A percentile compares a stretch with the other conserved stretches of the same genome.
phyloP scores from a whole-genome alignment of 2,329 filamentous ascomycete species.

The Arthroderma uncinatum region DNA sequence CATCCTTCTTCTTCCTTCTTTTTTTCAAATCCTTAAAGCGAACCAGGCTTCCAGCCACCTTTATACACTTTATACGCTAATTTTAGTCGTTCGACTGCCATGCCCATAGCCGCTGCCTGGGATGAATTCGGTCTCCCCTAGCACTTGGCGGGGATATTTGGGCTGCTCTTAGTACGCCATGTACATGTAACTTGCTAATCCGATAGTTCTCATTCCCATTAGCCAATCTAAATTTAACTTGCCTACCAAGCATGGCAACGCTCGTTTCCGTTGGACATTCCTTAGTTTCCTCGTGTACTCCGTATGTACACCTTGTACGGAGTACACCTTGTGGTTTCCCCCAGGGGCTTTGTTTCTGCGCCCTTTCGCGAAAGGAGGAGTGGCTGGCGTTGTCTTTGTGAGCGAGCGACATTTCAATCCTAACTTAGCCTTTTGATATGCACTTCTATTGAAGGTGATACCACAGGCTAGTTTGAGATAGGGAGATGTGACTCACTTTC shows the following conservation, averaged over 20 bases:
- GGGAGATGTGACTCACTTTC: background rate
- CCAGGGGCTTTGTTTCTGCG: background rate
- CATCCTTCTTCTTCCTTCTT: background rate
- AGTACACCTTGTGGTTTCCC: background rate
- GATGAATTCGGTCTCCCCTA: background rate
- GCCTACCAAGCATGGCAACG: background rate
- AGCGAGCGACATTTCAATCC: constrained; percentile 4
- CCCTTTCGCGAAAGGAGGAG: background rate
- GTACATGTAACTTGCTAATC: background rate
- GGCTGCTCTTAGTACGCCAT: background rate
- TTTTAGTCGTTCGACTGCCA: constrained; percentile 2
- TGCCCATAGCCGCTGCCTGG: constrained; percentile 5
- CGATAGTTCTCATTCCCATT: background rate
- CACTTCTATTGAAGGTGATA: background rate
- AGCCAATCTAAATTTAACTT: constrained; percentile 6
- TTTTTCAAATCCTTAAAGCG: background rate
- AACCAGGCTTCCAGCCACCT: background rate
- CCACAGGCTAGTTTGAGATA: background rate
- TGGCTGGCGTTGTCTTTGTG: background rate
- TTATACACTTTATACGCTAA: background rate
- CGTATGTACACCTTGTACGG: background rate
- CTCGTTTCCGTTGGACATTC: background rate
- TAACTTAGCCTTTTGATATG: constrained; percentile 1
- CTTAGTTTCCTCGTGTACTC: background rate
- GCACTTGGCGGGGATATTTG: background rate